These are phyloP conservation scores for Dendrobium officinale DNA, from an alignment of 106 monocot genomes.

Conservation along the genomic window DNA sequence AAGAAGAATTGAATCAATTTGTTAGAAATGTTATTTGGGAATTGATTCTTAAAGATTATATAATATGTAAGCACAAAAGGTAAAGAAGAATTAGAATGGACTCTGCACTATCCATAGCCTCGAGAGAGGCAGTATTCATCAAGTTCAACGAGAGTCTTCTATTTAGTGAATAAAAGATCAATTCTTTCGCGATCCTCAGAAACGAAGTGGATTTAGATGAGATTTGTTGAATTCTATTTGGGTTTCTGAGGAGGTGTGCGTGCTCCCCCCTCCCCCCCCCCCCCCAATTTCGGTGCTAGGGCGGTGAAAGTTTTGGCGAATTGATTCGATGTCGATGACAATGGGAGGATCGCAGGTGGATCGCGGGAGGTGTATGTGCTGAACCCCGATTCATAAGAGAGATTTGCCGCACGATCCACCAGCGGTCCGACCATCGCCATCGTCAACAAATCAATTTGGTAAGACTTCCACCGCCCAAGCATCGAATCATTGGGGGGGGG, in stretches of 20 bases:
- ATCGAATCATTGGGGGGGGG: not conserved
- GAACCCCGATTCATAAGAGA: too few relatives aligned
- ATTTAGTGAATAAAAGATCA: not conserved
- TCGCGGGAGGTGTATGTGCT: conserved; percentile 26
- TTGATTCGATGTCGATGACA: not conserved
- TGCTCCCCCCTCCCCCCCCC: too few relatives aligned
- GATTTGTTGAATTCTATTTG: not conserved
- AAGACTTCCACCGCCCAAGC: not conserved
- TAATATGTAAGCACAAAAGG: too few relatives aligned
- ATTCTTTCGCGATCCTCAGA: not conserved
- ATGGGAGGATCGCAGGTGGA: conserved; percentile 64
- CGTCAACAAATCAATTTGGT: not conserved
- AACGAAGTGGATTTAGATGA: not conserved
- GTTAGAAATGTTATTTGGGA: too few relatives aligned
- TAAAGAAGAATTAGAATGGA: too few relatives aligned
- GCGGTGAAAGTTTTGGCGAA: not conserved
- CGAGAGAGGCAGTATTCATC: not conserved
- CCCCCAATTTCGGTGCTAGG: not conserved
- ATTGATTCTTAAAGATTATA: too few relatives aligned
- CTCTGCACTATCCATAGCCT: too few relatives aligned
- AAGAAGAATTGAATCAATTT: too few relatives aligned
- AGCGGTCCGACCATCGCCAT: conserved; percentile 41
- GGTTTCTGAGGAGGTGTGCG: not conserved
- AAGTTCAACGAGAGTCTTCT: not conserved
- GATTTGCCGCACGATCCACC: conserved; percentile 68